Percentiles rank a stretch among this genome's conserved stretches.
phyloP scores from a whole-genome alignment of 352 stramenopile genomes.

The Phytophthora pistaciae region DNA sequence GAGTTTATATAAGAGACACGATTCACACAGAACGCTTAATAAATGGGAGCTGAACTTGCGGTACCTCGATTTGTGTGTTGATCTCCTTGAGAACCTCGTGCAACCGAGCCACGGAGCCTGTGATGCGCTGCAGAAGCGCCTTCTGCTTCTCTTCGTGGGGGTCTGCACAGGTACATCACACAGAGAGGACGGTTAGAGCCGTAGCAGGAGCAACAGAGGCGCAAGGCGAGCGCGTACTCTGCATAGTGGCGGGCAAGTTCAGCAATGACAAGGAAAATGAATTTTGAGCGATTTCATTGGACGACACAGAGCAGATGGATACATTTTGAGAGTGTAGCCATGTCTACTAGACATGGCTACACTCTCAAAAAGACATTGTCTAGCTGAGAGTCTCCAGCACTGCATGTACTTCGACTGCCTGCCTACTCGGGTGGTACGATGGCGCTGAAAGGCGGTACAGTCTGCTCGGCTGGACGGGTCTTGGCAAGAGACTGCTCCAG shows the following conservation, averaged over 20 bases:
- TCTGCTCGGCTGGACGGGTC: slow-evolving; percentile 18
- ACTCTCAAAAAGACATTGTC: no score
- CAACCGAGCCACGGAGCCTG: slow-evolving; percentile 75
- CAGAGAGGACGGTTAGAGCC: slow-evolving; percentile 2
- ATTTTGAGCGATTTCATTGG: slow-evolving; percentile 6
- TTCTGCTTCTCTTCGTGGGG: slow-evolving; percentile 91
- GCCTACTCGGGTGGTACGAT: slow-evolving; percentile 46
- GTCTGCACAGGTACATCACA: slow-evolving; percentile 42
- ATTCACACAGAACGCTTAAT: neutral
- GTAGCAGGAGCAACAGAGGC: neutral
- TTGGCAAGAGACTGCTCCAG: slow-evolving; percentile 40
- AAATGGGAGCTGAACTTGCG: neutral
- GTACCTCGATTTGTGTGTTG: slow-evolving; percentile 85
- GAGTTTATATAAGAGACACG: no score
- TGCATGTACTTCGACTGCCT: no score
- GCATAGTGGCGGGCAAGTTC: slow-evolving; percentile 21
- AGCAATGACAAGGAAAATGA: slow-evolving; percentile 11
- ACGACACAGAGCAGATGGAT: slow-evolving; percentile 11
- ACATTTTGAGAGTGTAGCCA: slow-evolving; percentile 26
- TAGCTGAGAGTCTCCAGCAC: no score
- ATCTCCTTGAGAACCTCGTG: slow-evolving; percentile 89
- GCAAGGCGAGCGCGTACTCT: slow-evolving; percentile 21
- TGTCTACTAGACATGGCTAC: no score
- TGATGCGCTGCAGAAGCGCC: slow-evolving; percentile 81
- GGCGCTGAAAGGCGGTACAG: slow-evolving; percentile 55